Evolutionary conservation across 495 filamentous ascomycete species (phyloP), one percentile per base, ranked within the genome.

Genomic region (Penicillium manginii): DNA sequence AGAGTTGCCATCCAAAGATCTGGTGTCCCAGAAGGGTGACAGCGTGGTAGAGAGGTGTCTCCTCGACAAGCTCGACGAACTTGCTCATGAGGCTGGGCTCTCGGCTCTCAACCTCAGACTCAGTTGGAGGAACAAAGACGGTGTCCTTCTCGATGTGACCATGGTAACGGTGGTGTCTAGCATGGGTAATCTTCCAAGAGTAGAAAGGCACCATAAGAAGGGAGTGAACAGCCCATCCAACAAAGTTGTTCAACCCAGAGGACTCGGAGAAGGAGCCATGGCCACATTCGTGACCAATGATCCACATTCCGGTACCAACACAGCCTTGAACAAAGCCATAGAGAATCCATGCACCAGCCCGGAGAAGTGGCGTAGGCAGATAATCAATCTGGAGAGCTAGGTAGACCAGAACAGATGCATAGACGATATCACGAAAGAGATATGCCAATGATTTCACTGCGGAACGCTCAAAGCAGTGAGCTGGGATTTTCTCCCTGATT

Each of bases 151-250:
- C 80, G 53, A 84, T 81, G 65, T 87, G 77, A 17, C 79, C 81
- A 18, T 84, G 84, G 56, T 80, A 81, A 54, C 83, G 88, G 77
- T 91, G 88, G 71, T 91, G 88, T 57, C 86, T 84, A 62, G 83
- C 82, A 60, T 91, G 88, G 53, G 85, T 88, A 67, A 89, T 85
- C 74, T 89, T 85, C 88, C 88, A 91, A 26, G 86, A 89, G 75
- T 88, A 88, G 75, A 87, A 91, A 1, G 88, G 88, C 4, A 90
- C 87, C 59, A 88, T 76, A 11, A 90, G 76, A 23, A 81, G 70
- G 0, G 86, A 90, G 66, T 91, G 88, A 46, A 77, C 69, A 55
- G 86, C 73, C 83, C 86, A 87, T 26, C 88, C 88, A 55, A 89
- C 82, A 57, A 83, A 80, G 60, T 88, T 83, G 61, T 91, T 91